These are phyloP conservation scores for Chytriomyces hyalinus DNA, from an alignment of 192 early-diverging fungal species.

Conservation along the genomic window DNA sequence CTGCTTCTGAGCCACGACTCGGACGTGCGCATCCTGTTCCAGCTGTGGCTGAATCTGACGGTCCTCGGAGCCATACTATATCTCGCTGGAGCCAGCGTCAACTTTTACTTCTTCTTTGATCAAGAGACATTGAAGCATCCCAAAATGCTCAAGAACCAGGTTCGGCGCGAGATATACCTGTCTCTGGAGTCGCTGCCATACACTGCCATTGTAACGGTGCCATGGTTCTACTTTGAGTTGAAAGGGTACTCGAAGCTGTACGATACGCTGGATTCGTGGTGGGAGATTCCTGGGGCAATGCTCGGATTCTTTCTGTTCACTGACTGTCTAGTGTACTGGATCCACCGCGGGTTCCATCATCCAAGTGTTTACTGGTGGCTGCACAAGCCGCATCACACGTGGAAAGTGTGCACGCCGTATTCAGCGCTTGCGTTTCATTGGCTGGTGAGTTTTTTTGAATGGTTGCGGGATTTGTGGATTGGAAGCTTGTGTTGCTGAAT, in stretches of 20 bases:
- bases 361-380: constrained; percentile 86
- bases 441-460: constrained; percentile 49
- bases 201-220: constrained; percentile 82
- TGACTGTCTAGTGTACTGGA: constrained; percentile 96
- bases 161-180: constrained; percentile 82
- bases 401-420: constrained; percentile 93
- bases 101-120: constrained; percentile 89
- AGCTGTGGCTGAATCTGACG: constrained; percentile 73
- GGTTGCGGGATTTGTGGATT: neutral
- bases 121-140: constrained; percentile 89
- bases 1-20: constrained; percentile 53
- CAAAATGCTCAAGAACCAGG: constrained; percentile 90
- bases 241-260: constrained; percentile 87
- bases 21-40: constrained; percentile 72
- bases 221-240: constrained; percentile 91
- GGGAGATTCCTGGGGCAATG: constrained; percentile 72
- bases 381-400: constrained; percentile 89
- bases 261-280: constrained; percentile 69
- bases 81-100: constrained; percentile 73
- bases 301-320: constrained; percentile 87
- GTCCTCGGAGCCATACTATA: constrained; percentile 82
- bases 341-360: constrained; percentile 92
- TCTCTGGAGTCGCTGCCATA: constrained; percentile 79
- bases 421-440: constrained; percentile 96
- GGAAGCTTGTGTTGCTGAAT: constrained; percentile 3